Base-by-base conservation (phyloP, 495 filamentous ascomycete genomes). In the Penicillium lagena region DNA sequence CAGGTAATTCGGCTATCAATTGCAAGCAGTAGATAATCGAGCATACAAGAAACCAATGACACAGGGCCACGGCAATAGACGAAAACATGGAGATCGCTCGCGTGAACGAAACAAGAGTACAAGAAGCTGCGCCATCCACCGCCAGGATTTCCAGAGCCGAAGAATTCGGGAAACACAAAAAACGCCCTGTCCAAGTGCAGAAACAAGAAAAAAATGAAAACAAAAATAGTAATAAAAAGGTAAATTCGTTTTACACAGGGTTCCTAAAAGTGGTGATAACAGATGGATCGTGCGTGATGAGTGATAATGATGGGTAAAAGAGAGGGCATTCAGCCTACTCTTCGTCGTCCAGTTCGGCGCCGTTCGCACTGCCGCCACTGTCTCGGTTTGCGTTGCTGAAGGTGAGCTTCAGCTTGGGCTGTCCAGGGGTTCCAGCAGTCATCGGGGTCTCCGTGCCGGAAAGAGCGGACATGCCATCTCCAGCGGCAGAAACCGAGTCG, bases 381-480 rank as follows among this genome's bases (percentile, higher is more conserved):
- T 62, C 58, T 35, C 60, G 64, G 42, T 72, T 66, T 38, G 62
- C 55, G 43, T 68, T 74, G 49, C 77, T 80, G 55, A 79, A 68
- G 35, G 77, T 72, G 45, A 81, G 62, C 59, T 81, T 72, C 57
- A 84, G 35, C 74, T 83, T 72, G 59, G 67, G 71, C 60, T 80
- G 73, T 55, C 59, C 78, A 43, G 63, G 72, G 40, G 61, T 67
- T 10, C 70, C 64, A 36, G 71, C 64, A 34, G 81, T 76, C 58
- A 83, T 68, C 5, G 88, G 87, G 7, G 88, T 93, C 28, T 83
- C 85, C 9, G 77, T 75, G 11, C 76, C 81, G 0, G 83, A 83
- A 13, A 81, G 79, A 11, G 76, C 83, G 7, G 85, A 85, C 43
- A 68, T 71, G 30, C 82, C 86, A 60, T 89, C 78, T 15, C 60